These are phyloP conservation scores for Xanthoconium separans DNA, from an alignment of 1,284 basidiomycete genomes.

Conservation along the genomic window DNA sequence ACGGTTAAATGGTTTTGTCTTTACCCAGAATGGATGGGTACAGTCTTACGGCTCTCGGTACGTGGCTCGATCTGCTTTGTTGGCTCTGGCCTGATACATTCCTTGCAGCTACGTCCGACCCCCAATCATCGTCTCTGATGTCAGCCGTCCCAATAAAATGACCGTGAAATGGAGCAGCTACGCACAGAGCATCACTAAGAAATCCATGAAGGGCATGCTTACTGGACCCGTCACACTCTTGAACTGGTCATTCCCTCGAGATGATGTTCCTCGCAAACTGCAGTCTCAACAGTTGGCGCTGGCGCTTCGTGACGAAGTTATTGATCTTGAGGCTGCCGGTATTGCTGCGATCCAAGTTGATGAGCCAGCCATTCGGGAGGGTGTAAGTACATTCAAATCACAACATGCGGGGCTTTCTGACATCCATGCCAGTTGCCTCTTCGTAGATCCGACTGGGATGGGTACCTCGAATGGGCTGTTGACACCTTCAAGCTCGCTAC, in stretches of 20 bases:
- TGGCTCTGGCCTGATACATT: constrained; percentile 24
- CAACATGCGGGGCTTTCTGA: constrained; percentile 12
- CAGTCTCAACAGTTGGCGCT: constrained; percentile 99
- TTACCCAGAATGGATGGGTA: constrained; percentile 99
- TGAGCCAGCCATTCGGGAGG: constrained; percentile 99
- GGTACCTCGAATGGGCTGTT: constrained; percentile 95
- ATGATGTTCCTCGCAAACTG: constrained; percentile 93
- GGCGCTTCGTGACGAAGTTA: constrained; percentile 96
- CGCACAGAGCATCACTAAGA: constrained; percentile 91
- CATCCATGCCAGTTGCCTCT: constrained; percentile 69
- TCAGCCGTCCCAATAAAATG: constrained; percentile 92
- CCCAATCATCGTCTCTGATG: constrained; percentile 98
- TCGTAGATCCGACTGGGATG: constrained; percentile 91
- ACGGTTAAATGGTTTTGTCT: constrained; percentile 93
- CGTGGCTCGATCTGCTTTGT: constrained; percentile 24
- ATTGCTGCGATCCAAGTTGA: constrained; percentile 99
- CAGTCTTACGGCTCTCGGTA: constrained; percentile 95
- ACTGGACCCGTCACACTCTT: constrained; percentile 97
- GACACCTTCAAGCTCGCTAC: constrained; percentile 97
- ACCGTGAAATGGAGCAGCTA: constrained; percentile 98
- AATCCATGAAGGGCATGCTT: constrained; percentile 99
- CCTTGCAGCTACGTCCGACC: constrained; percentile 91
- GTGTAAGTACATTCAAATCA: constrained; percentile 50
- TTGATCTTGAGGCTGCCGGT: constrained; percentile 96
- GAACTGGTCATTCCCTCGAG: constrained; percentile 99